Evolutionary conservation across 768 basidiomycete genomes (phyloP), one percentile per base, ranked within the genome.

Genomic region (Amylocystis lapponica): DNA sequence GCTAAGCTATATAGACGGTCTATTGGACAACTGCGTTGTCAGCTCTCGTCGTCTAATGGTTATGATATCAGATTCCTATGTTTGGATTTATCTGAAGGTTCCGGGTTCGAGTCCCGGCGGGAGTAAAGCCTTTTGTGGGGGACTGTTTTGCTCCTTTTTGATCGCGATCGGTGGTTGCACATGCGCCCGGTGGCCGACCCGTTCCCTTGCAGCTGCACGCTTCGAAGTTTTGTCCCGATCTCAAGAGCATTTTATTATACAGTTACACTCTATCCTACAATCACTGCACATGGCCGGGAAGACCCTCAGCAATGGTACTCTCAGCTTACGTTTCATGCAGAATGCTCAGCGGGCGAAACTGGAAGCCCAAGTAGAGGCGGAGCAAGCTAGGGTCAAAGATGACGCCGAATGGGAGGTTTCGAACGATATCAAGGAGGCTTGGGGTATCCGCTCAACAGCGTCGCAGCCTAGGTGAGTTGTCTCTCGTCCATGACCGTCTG

Each of bases 321-420:
- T 84, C 8, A 75, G 76, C 51, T 69, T 86, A 33, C 74, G 76
- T 2, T 85, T 85, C 57, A 85, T 85, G 83, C 83, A 82, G 59
- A 82, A 81, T 62, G 78, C 81, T 0, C 73, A 76, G 2, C 70
- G 76, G 2, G 67, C 74, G 17, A 77, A 79, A 47, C 68, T 74
- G 12, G 55, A 74, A 13, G 66, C 73, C 20, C 68, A 68, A 44
- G 71, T 72, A 13, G 70, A 77, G 49, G 60, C 67, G 1, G 74
- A 78, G 35, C 69, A 71, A 37, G 75, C 78, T 3, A 70, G 70
- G 51, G 68, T 81, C 21, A 69, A 74, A 53, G 81, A 84, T 55
- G 79, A 81, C 39, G 78, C 71, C 0, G 68, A 80, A 55, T 85
- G 83, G 83, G 74, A 79, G 52, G 67, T 85, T 8, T 61, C 76